Base-by-base conservation (phyloP, 2,329 filamentous ascomycete genomes). In the Diplodia scrobiculata region DNA sequence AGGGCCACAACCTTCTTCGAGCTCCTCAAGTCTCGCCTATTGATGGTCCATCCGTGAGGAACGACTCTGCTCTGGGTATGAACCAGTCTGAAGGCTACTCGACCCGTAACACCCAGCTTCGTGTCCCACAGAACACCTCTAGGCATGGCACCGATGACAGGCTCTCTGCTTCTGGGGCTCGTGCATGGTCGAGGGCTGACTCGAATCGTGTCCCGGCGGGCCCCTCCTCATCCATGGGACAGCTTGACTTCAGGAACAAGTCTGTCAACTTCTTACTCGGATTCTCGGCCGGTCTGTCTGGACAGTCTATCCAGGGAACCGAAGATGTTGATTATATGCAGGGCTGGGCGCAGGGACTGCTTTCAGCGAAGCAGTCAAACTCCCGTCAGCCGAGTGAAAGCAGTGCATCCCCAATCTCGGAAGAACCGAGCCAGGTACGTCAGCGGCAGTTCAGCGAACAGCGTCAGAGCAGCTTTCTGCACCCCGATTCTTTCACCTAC, bases 81-180 rank as follows among this genome's bases (percentile, higher is more conserved):
- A 54, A n/a, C 41, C 32, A 38, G 13, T 19, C 64, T 41, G 64
- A 48, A 7, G 25, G 19, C 11, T n/a, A 34, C 36, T 19, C 45
- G 25, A 14, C 41, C 6, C 32, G 34, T 3, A 64, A 58, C 71
- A 53, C 68, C 59, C n/a, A 68, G 70, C 17, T 71, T 70, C 19
- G 68, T 68, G 60, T 73, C 32, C 66, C 71, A 10, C 66, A 68
- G 10, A 67, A 68, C 3, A n/a, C 14, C 13, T 55, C 38, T 14
- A 55, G 51, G 27, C 51, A 55, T 10, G 5, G 36, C 5, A 55
- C 36, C 14, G 48, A 53, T 17, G 62, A 65, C 5, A 65, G 29
- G 7, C 1, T 27, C 13, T 65, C 63, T 48, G 59, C 54, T 19
- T 36, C 29, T 21, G 45, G 45, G 6, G 59, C 13, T 45, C 50